Evolutionary conservation across 2,329 filamentous ascomycete species (phyloP).

Genomic region (Erysiphe pulchra): DNA sequence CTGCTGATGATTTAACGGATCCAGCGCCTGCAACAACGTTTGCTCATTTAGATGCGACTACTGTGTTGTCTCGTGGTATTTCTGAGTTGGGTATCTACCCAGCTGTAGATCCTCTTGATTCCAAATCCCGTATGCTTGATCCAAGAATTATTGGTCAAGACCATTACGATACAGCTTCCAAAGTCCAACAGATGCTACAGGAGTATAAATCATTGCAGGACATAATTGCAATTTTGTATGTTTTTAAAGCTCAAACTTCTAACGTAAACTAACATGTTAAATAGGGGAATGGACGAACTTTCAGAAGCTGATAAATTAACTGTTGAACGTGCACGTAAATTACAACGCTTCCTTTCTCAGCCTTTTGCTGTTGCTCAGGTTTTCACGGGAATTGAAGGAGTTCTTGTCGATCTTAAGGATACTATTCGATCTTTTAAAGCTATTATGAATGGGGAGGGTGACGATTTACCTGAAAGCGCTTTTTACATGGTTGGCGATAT

Average conservation of each 20-base stretch:
- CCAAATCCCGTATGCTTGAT: constrained; percentile 98
- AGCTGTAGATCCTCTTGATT: constrained; percentile 97
- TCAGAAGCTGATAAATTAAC: constrained; percentile 98
- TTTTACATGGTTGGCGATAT: constrained; percentile 58
- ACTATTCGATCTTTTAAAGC: constrained; percentile 95
- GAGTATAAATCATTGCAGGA: constrained; percentile 99
- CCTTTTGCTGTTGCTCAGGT: constrained; percentile 76
- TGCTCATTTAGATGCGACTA: constrained; percentile 99
- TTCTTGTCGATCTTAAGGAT: constrained; percentile 94
- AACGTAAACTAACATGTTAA: not conserved
- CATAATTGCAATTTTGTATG: constrained; percentile 88
- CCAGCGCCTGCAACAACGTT: constrained; percentile 98
- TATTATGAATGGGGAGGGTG: constrained; percentile 61
- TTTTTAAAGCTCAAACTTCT: not conserved
- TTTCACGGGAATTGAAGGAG: constrained; percentile 64
- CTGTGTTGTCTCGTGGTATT: constrained; percentile 99
- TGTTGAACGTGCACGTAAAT: constrained; percentile 99
- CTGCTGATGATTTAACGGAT: constrained; percentile 99
- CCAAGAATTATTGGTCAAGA: constrained; percentile 95
- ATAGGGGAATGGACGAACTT: constrained; percentile 83
- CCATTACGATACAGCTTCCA: constrained; percentile 84
- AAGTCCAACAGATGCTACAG: constrained; percentile 97
- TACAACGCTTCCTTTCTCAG: constrained; percentile 99
- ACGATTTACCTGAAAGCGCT: constrained; percentile 65
- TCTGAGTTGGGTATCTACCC: constrained; percentile 99